Base-by-base conservation (phyloP, 1,139 yeast species). In the Groenewaldozyma auringiensis region DNA sequence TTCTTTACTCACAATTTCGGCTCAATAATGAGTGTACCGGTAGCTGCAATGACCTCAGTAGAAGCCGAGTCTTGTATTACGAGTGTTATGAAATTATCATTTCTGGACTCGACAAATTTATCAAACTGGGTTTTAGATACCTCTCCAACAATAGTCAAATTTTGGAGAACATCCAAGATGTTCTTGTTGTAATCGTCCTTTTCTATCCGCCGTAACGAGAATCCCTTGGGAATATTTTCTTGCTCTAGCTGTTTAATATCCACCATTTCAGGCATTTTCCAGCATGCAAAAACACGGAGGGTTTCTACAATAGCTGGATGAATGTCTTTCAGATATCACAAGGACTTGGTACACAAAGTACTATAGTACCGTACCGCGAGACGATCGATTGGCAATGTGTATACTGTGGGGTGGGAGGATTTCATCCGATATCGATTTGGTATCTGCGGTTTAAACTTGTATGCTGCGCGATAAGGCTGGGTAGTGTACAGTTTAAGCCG, bases 111-210 rank as follows among this genome's bases (percentile, higher is more conserved):
- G 47, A 70, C 61, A 38, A 72, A 65, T 13, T 63, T 65, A 11
- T 53, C 57, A 56, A 75, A 78, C 45, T 62, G 57, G 22, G 51
- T 57, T 44, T 58, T 53, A 4, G 74, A 53, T 41, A 79, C 67
- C 2, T 69, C 65, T 2, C 83, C 83, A 2, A 78, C 82, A 1
- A 75, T 67, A n/a, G 83, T 78, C 54, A 79, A 66, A 27, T 68
- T 77, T 44, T 59, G 59, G 45, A 78, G 65, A 0, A 75, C 75
- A 37, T 72, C 72, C 40, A 72, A 58, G 44, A 75, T 72, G 22
- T 73, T 68, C 37, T 66, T 61, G 43, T 61, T 55, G 56, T 68
- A 71, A 59, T 79, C 84, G 2, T 65, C 53, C 18, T 50, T 50
- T 47, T 62, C 57, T 35, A 77, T 58, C 41, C 68, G 65, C 47